Evolutionary conservation across 805 yeast species (phyloP).

Genomic region (Ogataea kodamae): DNA sequence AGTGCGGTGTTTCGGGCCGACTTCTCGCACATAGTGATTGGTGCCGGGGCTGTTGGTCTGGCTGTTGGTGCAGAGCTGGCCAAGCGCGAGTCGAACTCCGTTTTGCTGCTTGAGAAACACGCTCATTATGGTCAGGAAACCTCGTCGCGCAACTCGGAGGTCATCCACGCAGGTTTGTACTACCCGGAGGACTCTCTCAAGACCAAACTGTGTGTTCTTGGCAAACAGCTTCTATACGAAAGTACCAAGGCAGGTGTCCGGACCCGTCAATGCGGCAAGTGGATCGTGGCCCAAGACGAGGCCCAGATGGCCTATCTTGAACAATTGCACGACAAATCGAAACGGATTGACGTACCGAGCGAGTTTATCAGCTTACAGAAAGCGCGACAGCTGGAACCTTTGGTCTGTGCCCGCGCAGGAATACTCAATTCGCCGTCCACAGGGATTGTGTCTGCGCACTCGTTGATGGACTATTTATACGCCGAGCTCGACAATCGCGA

Average conservation of each 20-base stretch:
- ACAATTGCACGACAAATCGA: conserved; percentile 47
- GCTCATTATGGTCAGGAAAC: conserved; percentile 70
- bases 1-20: too few relatives aligned
- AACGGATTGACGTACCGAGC: conserved; percentile 53
- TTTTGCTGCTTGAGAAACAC: conserved; percentile 69
- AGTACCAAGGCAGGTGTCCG: conserved; percentile 48
- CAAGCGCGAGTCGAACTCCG: conserved; percentile 40
- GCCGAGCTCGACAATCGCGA: conserved; percentile 51
- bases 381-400: conserved; percentile 57
- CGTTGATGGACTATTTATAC: conserved; percentile 57
- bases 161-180: conserved; percentile 87
- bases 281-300: conserved; percentile 82
- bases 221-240: conserved; percentile 65
- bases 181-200: conserved; percentile 69
- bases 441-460: conserved; percentile 82
- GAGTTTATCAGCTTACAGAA: conserved; percentile 45
- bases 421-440: conserved; percentile 74
- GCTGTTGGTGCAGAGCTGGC: conserved; percentile 74
- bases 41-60: conserved; percentile 83
- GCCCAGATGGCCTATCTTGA: conserved; percentile 57
- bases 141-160: conserved; percentile 88
- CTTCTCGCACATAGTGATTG: conserved; percentile 42
- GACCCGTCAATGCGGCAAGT: conserved; percentile 68
- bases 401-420: conserved; percentile 58
- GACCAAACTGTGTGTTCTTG: conserved; percentile 67